A percentile compares a stretch with the other conserved stretches of the same genome.
phyloP scores from a whole-genome alignment of 2,329 filamentous ascomycete genomes.

The Stachybotrys elegans region DNA sequence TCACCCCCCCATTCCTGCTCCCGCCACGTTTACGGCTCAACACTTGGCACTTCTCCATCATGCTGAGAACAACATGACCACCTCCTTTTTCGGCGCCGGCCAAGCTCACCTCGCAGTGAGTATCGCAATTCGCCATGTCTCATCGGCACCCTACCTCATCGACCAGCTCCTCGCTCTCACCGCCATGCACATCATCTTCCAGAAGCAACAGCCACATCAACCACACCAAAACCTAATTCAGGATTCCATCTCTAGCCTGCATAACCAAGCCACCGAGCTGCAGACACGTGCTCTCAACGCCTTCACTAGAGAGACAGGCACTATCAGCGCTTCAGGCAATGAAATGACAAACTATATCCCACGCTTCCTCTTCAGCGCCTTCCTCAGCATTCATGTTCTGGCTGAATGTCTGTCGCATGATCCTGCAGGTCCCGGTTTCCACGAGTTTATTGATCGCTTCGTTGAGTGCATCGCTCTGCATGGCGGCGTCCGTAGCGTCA shows the following conservation, averaged over 20 bases:
- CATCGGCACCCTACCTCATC: constrained; percentile 37
- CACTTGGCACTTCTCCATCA: constrained; percentile 37
- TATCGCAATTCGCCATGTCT: constrained; percentile 25
- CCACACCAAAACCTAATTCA: constrained; percentile 3
- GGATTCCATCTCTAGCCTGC: constrained; percentile 15
- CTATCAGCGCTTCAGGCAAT: constrained; percentile 12
- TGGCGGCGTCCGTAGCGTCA: constrained; percentile 34
- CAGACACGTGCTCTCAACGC: constrained; percentile 37
- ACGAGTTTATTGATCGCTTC: constrained; percentile 33
- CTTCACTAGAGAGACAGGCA: constrained; percentile 25
- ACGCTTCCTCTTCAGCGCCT: constrained; percentile 38
- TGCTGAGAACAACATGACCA: constrained; percentile 19
- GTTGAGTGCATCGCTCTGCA: constrained; percentile 36
- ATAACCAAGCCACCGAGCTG: constrained; percentile 35
- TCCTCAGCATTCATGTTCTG: constrained; percentile 41
- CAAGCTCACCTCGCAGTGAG: constrained; percentile 19
- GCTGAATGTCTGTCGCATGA: constrained; percentile 39
- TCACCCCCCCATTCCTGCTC: constrained; percentile 6
- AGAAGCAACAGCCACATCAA: not conserved
- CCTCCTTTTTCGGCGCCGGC: constrained; percentile 14
- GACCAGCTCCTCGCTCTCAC: constrained; percentile 41
- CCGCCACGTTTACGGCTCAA: constrained; percentile 26
- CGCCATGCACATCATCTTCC: constrained; percentile 30
- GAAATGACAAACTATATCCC: constrained; percentile 25
- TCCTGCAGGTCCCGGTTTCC: constrained; percentile 27